Conservation (phyloP, 1,139 yeast genomes). For the Candida gigantensis region DNA sequence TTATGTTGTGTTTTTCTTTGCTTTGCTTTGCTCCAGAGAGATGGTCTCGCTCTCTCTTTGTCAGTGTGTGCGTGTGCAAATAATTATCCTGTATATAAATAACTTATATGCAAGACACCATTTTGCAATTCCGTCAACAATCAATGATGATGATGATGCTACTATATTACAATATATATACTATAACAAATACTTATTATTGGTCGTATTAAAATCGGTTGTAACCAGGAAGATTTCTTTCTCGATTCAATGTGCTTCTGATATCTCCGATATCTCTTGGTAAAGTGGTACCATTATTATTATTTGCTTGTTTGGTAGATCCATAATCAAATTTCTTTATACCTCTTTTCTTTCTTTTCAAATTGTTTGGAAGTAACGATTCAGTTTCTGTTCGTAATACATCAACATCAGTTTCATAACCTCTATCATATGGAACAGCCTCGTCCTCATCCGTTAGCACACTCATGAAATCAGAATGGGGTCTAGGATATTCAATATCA, state of each 20-base stretch:
- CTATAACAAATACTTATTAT: slow-evolving; percentile 1
- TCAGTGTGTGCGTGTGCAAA: too few relatives aligned
- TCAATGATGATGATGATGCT: too few relatives aligned
- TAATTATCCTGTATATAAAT: too few relatives aligned
- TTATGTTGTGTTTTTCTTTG: too few relatives aligned
- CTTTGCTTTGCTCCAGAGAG: too few relatives aligned
- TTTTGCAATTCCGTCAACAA: too few relatives aligned
- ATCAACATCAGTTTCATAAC: slow-evolving; percentile 51
- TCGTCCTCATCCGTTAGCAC: slow-evolving; percentile 34
- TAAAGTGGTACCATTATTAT: slow-evolving; percentile 16
- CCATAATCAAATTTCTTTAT: slow-evolving; percentile 20
- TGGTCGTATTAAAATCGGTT: slow-evolving; percentile 9
- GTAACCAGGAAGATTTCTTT: slow-evolving; percentile 35
- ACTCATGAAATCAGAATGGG: slow-evolving; percentile 41
- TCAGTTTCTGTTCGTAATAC: slow-evolving; percentile 34
- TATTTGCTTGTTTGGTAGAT: slow-evolving; percentile 13
- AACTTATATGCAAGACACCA: too few relatives aligned
- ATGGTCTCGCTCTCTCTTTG: too few relatives aligned
- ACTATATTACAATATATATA: too few relatives aligned
- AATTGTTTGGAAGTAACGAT: slow-evolving; percentile 29
- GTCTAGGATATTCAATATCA: slow-evolving; percentile 19
- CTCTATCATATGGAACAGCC: slow-evolving; percentile 30
- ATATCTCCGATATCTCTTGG: slow-evolving; percentile 28
- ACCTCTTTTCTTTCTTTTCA: slow-evolving; percentile 19
- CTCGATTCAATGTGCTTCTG: slow-evolving; percentile 29